Evolutionary conservation across 2,329 filamentous ascomycete genomes (phyloP), one percentile per base, ranked within the genome.

Genomic region (Cladophialophora chaetospira): DNA sequence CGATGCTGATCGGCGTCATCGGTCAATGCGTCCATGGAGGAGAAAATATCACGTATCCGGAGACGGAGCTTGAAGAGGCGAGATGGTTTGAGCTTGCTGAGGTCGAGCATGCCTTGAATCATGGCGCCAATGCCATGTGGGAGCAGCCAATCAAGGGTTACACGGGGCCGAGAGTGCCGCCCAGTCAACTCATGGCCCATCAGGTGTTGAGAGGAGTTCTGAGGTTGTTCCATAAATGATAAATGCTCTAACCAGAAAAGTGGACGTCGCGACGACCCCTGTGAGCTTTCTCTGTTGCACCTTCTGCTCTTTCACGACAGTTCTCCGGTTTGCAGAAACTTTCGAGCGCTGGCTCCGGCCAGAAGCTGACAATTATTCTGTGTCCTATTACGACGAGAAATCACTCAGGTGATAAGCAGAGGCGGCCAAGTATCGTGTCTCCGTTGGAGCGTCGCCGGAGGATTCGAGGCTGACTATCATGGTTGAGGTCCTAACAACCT

Each of bases 1-100:
- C 86, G 66, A 71, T 94, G 65, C 92, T 94, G 88, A 89, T 94
- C 65, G 89, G 81, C 3, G 91, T 91, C 1, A 86, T 97, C 65
- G 92, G 87, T 0, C 92, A 97, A 76, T 60, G 57, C 23, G 73
- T 72, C 51, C 89, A 91, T 3, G 76, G 88, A 13, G 88, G 89
- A 0, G 83, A 80, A 4, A 89, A 89, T 19, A 75, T 97, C 3
- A 85, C 88, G 6, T 88, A 97, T 71, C 57, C 54, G 19, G 94
- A 99, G 70, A 88, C 90, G 0, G 94, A 99, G 77, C 73, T 99
- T 61, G 89, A 96, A 69, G 84, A 89, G 72, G 94, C 94, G 2
- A 87, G 84, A 71, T 99, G 94, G 94, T 93, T 92, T 67, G 75
- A 82, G 0, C 76, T 94, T 28, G 89, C 89, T 1, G 91, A 96